phyloP scores from a whole-genome alignment of 106 monocot genomes.

The Iris macrosiphon region DNA sequence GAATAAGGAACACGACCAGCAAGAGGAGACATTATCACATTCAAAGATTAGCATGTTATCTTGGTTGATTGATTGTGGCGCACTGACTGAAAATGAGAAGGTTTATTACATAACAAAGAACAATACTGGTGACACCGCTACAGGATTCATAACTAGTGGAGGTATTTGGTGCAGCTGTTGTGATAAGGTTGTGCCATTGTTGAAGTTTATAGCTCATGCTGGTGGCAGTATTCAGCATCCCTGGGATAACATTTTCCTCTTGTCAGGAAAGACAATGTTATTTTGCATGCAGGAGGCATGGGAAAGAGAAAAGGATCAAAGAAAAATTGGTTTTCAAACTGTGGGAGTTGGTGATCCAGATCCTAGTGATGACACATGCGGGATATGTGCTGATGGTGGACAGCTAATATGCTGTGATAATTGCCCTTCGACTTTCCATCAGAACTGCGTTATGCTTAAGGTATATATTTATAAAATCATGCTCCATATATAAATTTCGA shows the following conservation, averaged over 20 bases:
- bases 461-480: constrained; percentile 5
- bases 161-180: constrained; percentile 56
- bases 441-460: constrained; percentile 56
- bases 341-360: constrained; percentile 25
- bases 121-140: constrained; percentile 4
- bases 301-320: constrained; percentile 32
- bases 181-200: constrained; percentile 23
- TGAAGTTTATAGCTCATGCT: constrained; percentile 50
- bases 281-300: constrained; percentile 48
- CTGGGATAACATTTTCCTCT: constrained; percentile 42
- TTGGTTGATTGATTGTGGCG: constrained; percentile 57
- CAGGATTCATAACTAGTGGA: constrained; percentile 26
- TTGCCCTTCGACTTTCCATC: constrained; percentile 81
- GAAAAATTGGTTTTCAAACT: constrained; percentile 13
- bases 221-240: constrained; percentile 23
- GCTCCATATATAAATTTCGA: background rate
- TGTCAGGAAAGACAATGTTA: constrained; percentile 49
- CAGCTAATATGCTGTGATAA: constrained; percentile 65
- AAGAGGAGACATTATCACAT: constrained; percentile 1
- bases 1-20: constrained; percentile 12
- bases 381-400: constrained; percentile 77
- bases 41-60: constrained; percentile 43
- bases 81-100: constrained; percentile 40
- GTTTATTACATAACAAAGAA: constrained; percentile 27
- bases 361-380: constrained; percentile 71